Conservation (phyloP, 768 basidiomycete genomes). For the Termitomyces sp. region DNA sequence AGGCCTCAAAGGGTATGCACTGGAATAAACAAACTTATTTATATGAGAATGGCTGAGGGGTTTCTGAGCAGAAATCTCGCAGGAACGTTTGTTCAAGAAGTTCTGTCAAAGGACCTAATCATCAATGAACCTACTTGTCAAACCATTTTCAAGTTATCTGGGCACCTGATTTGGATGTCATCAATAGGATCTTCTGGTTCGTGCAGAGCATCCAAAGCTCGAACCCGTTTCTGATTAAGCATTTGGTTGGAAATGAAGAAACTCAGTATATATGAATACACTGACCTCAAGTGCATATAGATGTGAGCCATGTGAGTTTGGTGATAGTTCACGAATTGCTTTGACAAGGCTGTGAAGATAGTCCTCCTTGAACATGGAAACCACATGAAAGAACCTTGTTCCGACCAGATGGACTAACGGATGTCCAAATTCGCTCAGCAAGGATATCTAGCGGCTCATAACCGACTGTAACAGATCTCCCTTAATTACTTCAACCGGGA, state of each 20-base stretch:
- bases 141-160: not conserved
- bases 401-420: slow-evolving; percentile 80
- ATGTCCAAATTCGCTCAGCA: slow-evolving; percentile 63
- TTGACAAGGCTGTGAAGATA: slow-evolving; percentile 78
- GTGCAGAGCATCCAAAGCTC: slow-evolving; percentile 14
- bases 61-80: no score
- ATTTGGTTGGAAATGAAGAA: not conserved
- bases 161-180: not conserved
- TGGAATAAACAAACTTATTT: no score
- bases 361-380: slow-evolving; percentile 29
- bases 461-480: slow-evolving; percentile 57
- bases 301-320: slow-evolving; percentile 70
- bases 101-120: no score
- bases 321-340: slow-evolving; percentile 68
- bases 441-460: slow-evolving; percentile 71
- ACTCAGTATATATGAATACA: not conserved
- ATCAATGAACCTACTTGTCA: not conserved
- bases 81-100: no score
- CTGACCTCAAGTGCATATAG: slow-evolving; percentile 71
- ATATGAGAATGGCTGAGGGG: no score
- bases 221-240: slow-evolving; percentile 9
- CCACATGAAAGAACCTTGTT: slow-evolving; percentile 62
- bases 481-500: not conserved
- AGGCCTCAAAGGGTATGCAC: no score
- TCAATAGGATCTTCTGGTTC: not conserved